Evolutionary conservation across 1,284 basidiomycete genomes (phyloP), one percentile per base, ranked within the genome.

Genomic region (Ustilago loliicola): DNA sequence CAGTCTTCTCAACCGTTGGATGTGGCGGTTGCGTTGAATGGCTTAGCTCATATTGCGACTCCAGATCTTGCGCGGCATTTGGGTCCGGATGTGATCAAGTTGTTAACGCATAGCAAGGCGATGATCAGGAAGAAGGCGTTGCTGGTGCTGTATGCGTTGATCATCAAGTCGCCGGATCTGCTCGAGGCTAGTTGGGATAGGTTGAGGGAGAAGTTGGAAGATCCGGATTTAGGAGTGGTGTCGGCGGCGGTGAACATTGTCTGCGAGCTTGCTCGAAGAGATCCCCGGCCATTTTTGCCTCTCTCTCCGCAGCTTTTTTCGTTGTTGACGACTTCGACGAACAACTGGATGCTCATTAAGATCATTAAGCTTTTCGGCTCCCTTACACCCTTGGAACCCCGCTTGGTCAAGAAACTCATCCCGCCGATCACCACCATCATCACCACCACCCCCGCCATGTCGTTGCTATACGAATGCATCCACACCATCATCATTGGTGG

Each of bases 341-440:
- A 99, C 87, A 99, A 99, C 85, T 99, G 97, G 97, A 96, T 98
- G 93, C 89, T 99, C 66, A 99, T 99, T 88, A 99, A 99, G 88
- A 93, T 98, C 56, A 92, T 99, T 86, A 99, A 99, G 88, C 88
- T 85, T 25, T 85, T 86, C 61, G 84, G 79, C 10, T 67, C 77
- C 27, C 71, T 86, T 7, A 93, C 94, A 0, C 96, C 96, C 1
- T 89, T 94, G 78, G 97, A 99, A 87, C 94, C 94, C 17, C 91
- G 97, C 15, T 89, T 99, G 34, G 94, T 97, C 68, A 94, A 93
- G 87, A 98, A 98, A 87, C 90, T 99, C 13, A 91, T 96, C 61
- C 92, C 93, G 13, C 96, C 95, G 2, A 93, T 99, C 72, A 95
- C 94, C 0, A 93, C 95, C 64, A 91, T 99, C 65, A 99, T 99